phyloP scores from a whole-genome alignment of 257 asterid genomes.

The Scutellaria baicalensis region DNA sequence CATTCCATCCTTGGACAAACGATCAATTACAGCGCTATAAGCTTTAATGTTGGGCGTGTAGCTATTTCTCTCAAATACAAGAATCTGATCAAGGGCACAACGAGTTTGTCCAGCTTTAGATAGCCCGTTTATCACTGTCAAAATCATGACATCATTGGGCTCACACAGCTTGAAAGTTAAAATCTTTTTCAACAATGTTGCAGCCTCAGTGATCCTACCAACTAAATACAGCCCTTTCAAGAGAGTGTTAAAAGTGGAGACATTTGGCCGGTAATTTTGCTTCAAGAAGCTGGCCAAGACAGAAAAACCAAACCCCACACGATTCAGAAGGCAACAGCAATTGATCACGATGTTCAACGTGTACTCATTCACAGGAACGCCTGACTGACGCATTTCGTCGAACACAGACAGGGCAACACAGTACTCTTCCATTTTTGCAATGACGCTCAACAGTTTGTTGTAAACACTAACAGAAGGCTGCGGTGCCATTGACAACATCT shows the following conservation, averaged over 20 bases:
- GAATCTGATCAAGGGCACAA: slow-evolving; percentile 1
- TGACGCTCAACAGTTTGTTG: slow-evolving; percentile 12
- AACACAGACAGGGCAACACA: slow-evolving; percentile 20
- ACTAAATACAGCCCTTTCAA: slow-evolving; percentile 1
- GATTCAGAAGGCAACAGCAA: slow-evolving; percentile 18
- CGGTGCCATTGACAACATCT: slow-evolving; percentile 14
- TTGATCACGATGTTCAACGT: slow-evolving; percentile 17
- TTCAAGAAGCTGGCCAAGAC: slow-evolving; percentile 23
- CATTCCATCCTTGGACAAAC: slow-evolving; percentile 1
- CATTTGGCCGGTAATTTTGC: slow-evolving; percentile 20
- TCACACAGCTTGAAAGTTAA: slow-evolving; percentile 4
- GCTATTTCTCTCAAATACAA: not conserved
- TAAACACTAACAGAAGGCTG: slow-evolving; percentile 25
- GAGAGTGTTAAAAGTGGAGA: slow-evolving; percentile 14
- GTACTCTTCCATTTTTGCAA: slow-evolving; percentile 23
- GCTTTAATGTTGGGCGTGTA: not conserved
- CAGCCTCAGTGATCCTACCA: not conserved
- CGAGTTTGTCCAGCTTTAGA: slow-evolving; percentile 4
- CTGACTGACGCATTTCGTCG: slow-evolving; percentile 21
- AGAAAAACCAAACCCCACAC: slow-evolving; percentile 19
- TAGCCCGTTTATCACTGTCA: slow-evolving; percentile 4
- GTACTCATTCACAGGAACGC: slow-evolving; percentile 19
- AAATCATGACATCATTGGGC: slow-evolving; percentile 4
- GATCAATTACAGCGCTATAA: slow-evolving; percentile 14
- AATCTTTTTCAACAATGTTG: not conserved